Evolutionary conservation across 2,329 filamentous ascomycete species (phyloP).

Genomic region (Xylariaceae sp.): DNA sequence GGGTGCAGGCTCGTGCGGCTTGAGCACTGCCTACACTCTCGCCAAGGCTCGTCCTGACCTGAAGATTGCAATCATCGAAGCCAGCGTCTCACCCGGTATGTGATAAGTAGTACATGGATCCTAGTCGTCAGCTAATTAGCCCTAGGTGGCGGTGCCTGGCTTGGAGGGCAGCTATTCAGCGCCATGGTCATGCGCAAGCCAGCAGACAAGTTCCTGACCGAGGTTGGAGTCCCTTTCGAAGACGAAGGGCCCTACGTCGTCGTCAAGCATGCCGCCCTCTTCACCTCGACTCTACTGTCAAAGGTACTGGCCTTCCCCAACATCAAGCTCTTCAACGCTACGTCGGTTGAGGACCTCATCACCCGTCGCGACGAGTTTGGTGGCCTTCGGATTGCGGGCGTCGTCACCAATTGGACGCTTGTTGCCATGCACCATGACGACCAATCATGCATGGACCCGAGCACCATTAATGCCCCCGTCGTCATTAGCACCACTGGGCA

Average conservation of each 20-base stretch:
- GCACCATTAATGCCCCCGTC: slow-evolving; percentile 92
- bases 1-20: slow-evolving; percentile 86
- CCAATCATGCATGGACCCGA: slow-evolving; percentile 95
- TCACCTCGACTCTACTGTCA: slow-evolving; percentile 86
- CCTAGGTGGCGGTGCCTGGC: slow-evolving; percentile 83
- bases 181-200: slow-evolving; percentile 97
- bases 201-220: slow-evolving; percentile 81
- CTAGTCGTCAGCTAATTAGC: slow-evolving; percentile 9
- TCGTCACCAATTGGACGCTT: slow-evolving; percentile 96
- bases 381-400: slow-evolving; percentile 77
- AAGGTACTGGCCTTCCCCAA: slow-evolving; percentile 86
- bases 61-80: slow-evolving; percentile 90
- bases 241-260: slow-evolving; percentile 90
- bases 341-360: slow-evolving; percentile 89
- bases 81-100: slow-evolving; percentile 76
- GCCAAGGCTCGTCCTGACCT: slow-evolving; percentile 85
- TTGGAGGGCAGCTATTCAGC: slow-evolving; percentile 91
- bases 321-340: slow-evolving; percentile 96
- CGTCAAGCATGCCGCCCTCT: slow-evolving; percentile 91
- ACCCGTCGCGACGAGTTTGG: slow-evolving; percentile 67
- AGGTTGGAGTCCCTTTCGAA: slow-evolving; percentile 84
- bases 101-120: slow-evolving; percentile 25
- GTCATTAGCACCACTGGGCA: slow-evolving; percentile 91
- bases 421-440: slow-evolving; percentile 88
- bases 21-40: slow-evolving; percentile 84